Conservation (phyloP, 441 rosid genomes). For the Populus trichocarpa region DNA sequence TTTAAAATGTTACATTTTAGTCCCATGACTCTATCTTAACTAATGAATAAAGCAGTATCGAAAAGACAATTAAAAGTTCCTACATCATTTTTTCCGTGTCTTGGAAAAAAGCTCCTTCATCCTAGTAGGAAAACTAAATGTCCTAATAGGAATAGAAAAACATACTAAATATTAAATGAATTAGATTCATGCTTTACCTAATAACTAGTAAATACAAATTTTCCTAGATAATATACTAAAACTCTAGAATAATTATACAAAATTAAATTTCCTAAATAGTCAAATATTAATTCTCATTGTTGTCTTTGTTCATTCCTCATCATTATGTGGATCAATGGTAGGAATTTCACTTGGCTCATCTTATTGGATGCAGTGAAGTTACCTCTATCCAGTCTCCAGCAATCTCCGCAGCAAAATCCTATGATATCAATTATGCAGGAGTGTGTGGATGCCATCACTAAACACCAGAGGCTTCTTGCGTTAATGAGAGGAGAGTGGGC, state of each 20-base stretch:
- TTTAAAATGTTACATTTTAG: background rate
- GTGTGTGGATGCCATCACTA: slow-evolving; percentile 83
- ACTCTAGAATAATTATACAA: too few relatives aligned
- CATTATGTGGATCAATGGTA: slow-evolving; percentile 7
- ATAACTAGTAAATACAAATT: background rate
- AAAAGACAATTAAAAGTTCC: background rate
- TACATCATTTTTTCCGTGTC: too few relatives aligned
- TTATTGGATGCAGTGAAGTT: slow-evolving; percentile 53
- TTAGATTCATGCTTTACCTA: background rate
- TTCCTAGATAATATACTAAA: background rate
- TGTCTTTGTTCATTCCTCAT: background rate
- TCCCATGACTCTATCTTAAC: background rate
- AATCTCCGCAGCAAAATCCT: slow-evolving; percentile 64
- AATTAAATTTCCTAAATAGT: background rate
- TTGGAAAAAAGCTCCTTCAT: background rate
- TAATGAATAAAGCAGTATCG: background rate
- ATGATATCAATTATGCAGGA: slow-evolving; percentile 67
- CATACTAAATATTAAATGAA: background rate
- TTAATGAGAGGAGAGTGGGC: slow-evolving; percentile 96
- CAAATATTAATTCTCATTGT: background rate
- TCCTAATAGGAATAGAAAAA: background rate
- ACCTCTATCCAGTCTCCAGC: slow-evolving; percentile 50
- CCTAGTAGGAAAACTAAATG: background rate
- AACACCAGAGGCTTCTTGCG: slow-evolving; percentile 84
- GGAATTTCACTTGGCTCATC: slow-evolving; percentile 11